These are phyloP conservation scores for Cryphonectria radicalis DNA, from an alignment of 2,329 filamentous ascomycete species.

Conservation along the genomic window DNA sequence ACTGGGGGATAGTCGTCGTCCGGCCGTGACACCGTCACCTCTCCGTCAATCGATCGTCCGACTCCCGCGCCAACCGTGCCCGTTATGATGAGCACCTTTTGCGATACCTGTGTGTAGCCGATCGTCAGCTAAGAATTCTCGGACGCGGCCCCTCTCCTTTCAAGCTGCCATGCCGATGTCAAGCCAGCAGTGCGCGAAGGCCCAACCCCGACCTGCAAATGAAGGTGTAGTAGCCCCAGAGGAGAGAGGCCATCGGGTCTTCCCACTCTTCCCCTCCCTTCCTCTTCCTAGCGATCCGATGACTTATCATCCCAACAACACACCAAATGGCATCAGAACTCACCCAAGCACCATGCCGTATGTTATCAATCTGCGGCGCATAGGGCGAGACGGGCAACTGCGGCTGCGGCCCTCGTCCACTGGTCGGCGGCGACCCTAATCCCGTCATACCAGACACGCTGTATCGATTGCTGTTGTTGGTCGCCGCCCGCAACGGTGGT, in stretches of 20 bases:
- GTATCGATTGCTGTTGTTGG: constrained; percentile 56
- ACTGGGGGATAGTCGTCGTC: constrained; percentile 85
- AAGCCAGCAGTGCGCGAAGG: neutral
- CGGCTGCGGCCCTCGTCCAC: constrained; percentile 56
- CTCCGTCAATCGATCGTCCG: constrained; percentile 75
- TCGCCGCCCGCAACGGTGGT: constrained; percentile 43
- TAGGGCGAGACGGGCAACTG: constrained; percentile 73
- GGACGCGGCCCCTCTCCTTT: neutral
- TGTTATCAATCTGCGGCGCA: constrained; percentile 78
- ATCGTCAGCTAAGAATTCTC: constrained; percentile 7
- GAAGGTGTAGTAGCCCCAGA: neutral
- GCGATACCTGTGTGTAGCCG: constrained; percentile 70
- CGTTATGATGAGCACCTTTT: constrained; percentile 83
- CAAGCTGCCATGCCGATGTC: neutral
- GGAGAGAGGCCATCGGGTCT: neutral
- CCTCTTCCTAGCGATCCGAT: neutral
- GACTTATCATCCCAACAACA: neutral
- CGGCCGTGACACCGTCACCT: constrained; percentile 76
- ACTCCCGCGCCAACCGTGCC: constrained; percentile 78
- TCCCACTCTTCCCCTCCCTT: too few species aligned
- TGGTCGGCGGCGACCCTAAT: constrained; percentile 58
- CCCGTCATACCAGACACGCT: constrained; percentile 69
- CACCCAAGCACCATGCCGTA: constrained; percentile 86
- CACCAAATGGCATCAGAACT: constrained; percentile 38
- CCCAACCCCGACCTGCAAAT: neutral